Conservation (phyloP, 2,329 filamentous ascomycete species). For the Ophiostoma australiae region DNA sequence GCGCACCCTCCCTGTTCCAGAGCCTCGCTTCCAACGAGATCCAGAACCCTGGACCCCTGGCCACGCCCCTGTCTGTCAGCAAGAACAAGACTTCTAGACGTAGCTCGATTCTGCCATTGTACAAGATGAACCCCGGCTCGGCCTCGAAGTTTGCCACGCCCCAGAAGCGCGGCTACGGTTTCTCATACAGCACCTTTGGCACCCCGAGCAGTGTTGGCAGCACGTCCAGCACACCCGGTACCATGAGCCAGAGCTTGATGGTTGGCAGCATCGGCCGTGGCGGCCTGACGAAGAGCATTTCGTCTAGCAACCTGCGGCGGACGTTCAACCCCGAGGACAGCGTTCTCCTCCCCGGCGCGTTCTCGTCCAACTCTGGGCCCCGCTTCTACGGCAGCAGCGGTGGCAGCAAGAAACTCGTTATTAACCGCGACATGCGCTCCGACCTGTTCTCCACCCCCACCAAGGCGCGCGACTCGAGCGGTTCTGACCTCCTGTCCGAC, state of each 20-base stretch:
- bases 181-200: slow-evolving; percentile 88
- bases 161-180: slow-evolving; percentile 81
- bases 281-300: slow-evolving; percentile 79
- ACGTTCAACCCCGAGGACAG: slow-evolving; percentile 80
- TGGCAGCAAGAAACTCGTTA: slow-evolving; percentile 84
- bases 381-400: slow-evolving; percentile 62
- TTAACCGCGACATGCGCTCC: slow-evolving; percentile 79
- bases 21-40: slow-evolving; percentile 60
- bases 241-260: slow-evolving; percentile 60
- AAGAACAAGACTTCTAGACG: slow-evolving; percentile 66
- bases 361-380: slow-evolving; percentile 62
- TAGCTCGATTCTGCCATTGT: slow-evolving; percentile 74
- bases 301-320: slow-evolving; percentile 77
- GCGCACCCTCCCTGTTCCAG: slow-evolving; percentile 79
- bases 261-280: slow-evolving; percentile 60
- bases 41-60: slow-evolving; percentile 78
- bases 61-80: slow-evolving; percentile 76
- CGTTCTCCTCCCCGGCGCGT: slow-evolving; percentile 78
- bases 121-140: slow-evolving; percentile 78
- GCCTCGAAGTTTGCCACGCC: slow-evolving; percentile 77
- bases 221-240: slow-evolving; percentile 59
- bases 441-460: slow-evolving; percentile 61
- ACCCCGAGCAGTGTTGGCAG: slow-evolving; percentile 68
- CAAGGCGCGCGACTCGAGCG: slow-evolving; percentile 43
- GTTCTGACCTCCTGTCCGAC: slow-evolving; percentile 24